Base-by-base conservation (phyloP, 1,284 basidiomycete genomes). In the Porodaedalea pini region DNA sequence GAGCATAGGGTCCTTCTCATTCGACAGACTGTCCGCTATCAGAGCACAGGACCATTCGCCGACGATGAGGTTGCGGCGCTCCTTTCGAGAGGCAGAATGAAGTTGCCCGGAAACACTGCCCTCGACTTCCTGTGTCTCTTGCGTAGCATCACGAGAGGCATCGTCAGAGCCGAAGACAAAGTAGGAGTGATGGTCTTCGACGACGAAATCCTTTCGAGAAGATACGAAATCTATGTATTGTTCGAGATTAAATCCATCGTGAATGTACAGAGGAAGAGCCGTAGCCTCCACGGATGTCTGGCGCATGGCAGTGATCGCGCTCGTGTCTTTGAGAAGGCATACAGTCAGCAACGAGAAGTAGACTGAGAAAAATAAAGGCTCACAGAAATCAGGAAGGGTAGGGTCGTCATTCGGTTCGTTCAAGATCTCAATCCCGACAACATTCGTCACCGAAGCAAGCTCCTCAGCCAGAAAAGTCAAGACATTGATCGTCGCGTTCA, bases 171-270 rank as follows among this genome's bases (percentile, higher is more conserved):
- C 78, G 66, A 82, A 90, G 54, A 89, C 86, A 62, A 83, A 87
- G 70, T 86, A 86, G 2, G 87, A 84, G 67, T 92, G 89, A 67
- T 90, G 82, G 62, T 92, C 89, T 62, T 87, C 79, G 29, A 92
- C 82, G 36, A 89, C 78, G 64, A 90, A 92, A 66, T 91, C 88
- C 0, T 69, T 67, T 34, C 86, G 74, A 29, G 73, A 71, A 1
- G 77, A 71, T 21, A 87, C 73, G 62, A 78, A 90, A 13, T 74
- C 66, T 50, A 76, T 78, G 64, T 82, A 88, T 11, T 78, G 74
- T 7, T 73, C 67, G 43, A 88, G 73, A 62, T 88, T 76, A 68
- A 90, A 92, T 0, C 75, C 89, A 63, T 92, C 86, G 66, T 91
- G 87, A 50, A 92, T 71, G 67, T 92, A 91, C 31, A 91, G 70